A percentile compares a stretch with the other conserved stretches of the same genome.
Evolutionary conservation across 441 rosid species (phyloP).

Genomic region (Capsella rubella): DNA sequence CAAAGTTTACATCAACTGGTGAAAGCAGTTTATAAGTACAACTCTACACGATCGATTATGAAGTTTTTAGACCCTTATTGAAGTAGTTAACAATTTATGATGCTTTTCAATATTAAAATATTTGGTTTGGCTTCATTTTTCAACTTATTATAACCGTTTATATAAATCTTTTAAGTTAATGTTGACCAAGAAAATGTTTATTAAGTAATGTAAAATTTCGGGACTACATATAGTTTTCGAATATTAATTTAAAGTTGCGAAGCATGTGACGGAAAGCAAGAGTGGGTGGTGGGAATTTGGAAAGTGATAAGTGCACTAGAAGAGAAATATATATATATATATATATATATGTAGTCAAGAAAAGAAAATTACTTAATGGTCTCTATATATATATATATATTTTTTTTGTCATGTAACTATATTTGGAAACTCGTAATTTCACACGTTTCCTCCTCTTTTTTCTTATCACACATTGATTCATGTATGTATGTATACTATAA

Average conservation of each 20-base stretch:
- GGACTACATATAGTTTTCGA: background rate
- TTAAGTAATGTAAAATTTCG: background rate
- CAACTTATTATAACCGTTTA: background rate
- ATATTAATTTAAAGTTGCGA: background rate
- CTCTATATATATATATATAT: slow-evolving; percentile 3
- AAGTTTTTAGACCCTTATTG: background rate
- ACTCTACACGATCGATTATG: background rate
- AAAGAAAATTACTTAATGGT: slow-evolving; percentile 23
- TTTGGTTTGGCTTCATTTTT: background rate
- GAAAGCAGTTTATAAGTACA: background rate
- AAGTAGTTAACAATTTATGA: background rate
- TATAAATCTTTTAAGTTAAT: background rate
- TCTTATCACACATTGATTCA: slow-evolving; percentile 26
- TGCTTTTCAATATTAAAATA: background rate
- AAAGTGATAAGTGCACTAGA: slow-evolving; percentile 37
- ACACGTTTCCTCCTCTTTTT: slow-evolving; percentile 38
- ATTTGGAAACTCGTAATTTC: slow-evolving; percentile 33
- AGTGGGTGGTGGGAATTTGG: slow-evolving; percentile 36
- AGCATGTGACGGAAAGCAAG: slow-evolving; percentile 42
- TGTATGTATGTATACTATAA: background rate
- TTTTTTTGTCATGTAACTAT: slow-evolving; percentile 35
- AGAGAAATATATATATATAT: slow-evolving; percentile 25
- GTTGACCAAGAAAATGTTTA: background rate
- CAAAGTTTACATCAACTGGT: background rate
- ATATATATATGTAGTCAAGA: slow-evolving; percentile 11